Conservation (phyloP, 202 grass and related monocot species). For the Setaria italica region DNA sequence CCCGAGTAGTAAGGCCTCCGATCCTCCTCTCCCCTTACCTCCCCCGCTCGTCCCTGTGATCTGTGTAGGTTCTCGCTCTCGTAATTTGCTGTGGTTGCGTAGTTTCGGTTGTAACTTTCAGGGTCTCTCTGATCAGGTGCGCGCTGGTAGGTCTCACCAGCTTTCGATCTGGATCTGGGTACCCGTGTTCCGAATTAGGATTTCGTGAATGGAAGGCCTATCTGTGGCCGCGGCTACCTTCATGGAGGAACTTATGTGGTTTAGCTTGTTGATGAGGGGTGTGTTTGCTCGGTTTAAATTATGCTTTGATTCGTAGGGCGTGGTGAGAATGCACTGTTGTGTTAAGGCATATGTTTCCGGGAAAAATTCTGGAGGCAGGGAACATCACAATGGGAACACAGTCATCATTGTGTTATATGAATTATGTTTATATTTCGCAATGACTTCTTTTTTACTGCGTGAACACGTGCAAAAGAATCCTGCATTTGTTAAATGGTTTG, state of each 20-base stretch:
- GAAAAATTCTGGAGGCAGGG: not conserved
- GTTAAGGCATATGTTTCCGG: not conserved
- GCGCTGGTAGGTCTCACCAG: not conserved
- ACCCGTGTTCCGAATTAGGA: not conserved
- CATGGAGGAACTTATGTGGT: not conserved
- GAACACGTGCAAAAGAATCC: not conserved
- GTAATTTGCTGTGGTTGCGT: not conserved
- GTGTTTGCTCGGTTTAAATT: not conserved
- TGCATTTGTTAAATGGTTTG: not conserved
- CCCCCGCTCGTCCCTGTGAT: not conserved
- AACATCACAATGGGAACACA: not conserved
- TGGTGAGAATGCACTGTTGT: not conserved
- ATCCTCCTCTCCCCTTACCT: not conserved
- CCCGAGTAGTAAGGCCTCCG: slow-evolving; percentile 46
- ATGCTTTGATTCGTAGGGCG: not conserved
- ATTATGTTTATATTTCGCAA: not conserved
- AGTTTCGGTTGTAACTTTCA: too few relatives aligned
- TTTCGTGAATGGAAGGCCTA: not conserved
- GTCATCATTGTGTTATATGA: not conserved
- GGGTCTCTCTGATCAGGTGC: not conserved
- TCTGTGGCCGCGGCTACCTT: not conserved
- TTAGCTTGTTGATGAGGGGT: not conserved
- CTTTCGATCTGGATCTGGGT: slow-evolving; percentile 42
- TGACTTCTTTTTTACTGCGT: not conserved
- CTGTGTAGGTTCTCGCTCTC: not conserved